Evolutionary conservation across 129 eudicot species (phyloP).

Genomic region (Mikania micrantha): DNA sequence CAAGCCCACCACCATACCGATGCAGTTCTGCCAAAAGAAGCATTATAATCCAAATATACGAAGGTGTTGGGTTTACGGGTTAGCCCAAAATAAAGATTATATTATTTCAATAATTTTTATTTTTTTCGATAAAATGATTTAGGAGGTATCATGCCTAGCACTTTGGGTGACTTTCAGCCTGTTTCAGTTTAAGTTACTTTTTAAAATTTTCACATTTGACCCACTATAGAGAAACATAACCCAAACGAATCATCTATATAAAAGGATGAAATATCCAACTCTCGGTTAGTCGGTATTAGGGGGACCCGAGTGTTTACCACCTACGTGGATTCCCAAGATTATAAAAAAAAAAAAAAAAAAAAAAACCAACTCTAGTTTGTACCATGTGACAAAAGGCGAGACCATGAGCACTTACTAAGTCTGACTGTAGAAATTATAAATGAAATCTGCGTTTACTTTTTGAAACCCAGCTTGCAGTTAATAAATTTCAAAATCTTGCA

Average conservation of each 20-base stretch:
- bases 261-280: too few species aligned
- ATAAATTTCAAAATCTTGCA: too few species aligned
- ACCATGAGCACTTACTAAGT: neutral
- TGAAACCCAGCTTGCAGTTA: too few species aligned
- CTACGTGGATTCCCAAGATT: too few species aligned
- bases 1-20: constrained; percentile 71
- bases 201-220: neutral
- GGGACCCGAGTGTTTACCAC: too few species aligned
- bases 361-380: too few species aligned
- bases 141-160: neutral
- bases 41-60: constrained; percentile 24
- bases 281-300: too few species aligned
- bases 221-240: neutral
- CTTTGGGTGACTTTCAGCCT: neutral
- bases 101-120: too few species aligned
- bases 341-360: too few species aligned
- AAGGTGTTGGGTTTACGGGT: neutral
- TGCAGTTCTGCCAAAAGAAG: constrained; percentile 69
- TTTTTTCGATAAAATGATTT: neutral
- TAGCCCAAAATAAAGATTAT: neutral
- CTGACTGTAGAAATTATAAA: neutral
- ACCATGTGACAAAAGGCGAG: neutral
- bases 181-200: neutral
- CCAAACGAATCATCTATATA: neutral
- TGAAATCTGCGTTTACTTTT: neutral